Base-by-base conservation (phyloP, 805 yeast genomes). In the Vanderwaltozyma yarrowii region DNA sequence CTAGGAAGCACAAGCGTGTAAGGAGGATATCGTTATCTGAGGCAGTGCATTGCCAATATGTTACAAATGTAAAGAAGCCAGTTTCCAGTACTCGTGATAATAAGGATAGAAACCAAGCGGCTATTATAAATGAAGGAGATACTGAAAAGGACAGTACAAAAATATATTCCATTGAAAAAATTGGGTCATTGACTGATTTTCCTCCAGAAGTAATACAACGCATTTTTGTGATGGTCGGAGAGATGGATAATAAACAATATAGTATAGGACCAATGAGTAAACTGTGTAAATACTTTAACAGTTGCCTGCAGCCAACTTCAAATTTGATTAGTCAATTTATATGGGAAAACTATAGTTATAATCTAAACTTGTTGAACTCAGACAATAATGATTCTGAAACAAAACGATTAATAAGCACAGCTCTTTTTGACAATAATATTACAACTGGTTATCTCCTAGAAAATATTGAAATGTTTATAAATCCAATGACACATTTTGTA, bases 201-300 rank as follows among this genome's bases (percentile, higher is more conserved):
- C 52, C 52, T 2, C 12, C 29, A 10, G 52, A 49, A 29, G 17
- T 49, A 5, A 25, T 48, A 4, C 47, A 46, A 36, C 23, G 23
- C 10, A 45, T 48, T 13, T 48, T 43, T 25, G 19, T 45, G 4
- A 32, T 39, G 9, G 19, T 41, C n/a, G 30, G 29, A 8, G 39
- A 36, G 9, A 21, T 21, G 23, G 23, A 9, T 7, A 21, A 9
- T 9, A 21, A 21, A 7, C 6, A 21, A 21, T 7, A 21, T 18
- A 30, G 33, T 14, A n/a, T 17, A 12, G 41, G 40, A 39, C 15
- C 32, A 38, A 19, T 34, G 32, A 3, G 11, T n/a, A 8, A 12
- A 7, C 26, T 51, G 35, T 51, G 48, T 33, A 45, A 34, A 30
- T 44, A 37, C 32, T 49, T 55, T 28, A 31, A 45, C 14, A 16